phyloP scores from a whole-genome alignment of 1,284 basidiomycete genomes.

The Malassezia nana region DNA sequence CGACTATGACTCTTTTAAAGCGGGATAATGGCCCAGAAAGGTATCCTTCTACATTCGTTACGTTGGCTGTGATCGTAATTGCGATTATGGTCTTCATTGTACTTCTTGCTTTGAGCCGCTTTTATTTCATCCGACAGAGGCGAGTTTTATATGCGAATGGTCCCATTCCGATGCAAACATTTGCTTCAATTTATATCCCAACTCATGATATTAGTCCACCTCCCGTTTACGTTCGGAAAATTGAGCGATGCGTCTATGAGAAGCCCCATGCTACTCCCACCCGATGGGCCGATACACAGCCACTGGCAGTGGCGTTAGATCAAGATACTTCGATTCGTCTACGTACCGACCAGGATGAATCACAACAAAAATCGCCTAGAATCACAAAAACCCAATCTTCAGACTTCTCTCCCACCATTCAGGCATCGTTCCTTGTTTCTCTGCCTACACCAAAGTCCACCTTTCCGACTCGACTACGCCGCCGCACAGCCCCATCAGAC shows the following conservation, averaged over 20 bases:
- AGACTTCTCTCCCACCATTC: not conserved
- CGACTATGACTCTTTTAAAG: not conserved
- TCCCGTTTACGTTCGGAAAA: not conserved
- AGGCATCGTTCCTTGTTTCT: slow-evolving; percentile 4
- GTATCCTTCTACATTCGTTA: not conserved
- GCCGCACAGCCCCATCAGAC: not conserved
- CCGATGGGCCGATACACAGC: not conserved
- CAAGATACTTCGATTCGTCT: not conserved
- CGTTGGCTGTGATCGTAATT: slow-evolving; percentile 6
- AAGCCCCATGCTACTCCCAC: not conserved
- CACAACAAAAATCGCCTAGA: not conserved
- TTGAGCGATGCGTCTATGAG: not conserved
- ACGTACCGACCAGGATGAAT: too few species aligned
- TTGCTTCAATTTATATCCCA: not conserved
- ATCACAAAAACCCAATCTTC: too few species aligned
- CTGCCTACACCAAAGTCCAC: slow-evolving; percentile 3
- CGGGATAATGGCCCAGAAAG: not conserved
- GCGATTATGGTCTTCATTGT: slow-evolving; percentile 4
- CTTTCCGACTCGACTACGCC: slow-evolving; percentile 7
- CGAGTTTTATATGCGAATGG: not conserved
- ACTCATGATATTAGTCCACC: not conserved
- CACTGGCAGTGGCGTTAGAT: slow-evolving; percentile 7
- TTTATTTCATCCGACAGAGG: slow-evolving; percentile 5
- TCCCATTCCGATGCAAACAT: not conserved
- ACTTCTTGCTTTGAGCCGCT: not conserved